Base-by-base conservation (phyloP, 2,329 filamentous ascomycete species). In the Xylaria sp. region DNA sequence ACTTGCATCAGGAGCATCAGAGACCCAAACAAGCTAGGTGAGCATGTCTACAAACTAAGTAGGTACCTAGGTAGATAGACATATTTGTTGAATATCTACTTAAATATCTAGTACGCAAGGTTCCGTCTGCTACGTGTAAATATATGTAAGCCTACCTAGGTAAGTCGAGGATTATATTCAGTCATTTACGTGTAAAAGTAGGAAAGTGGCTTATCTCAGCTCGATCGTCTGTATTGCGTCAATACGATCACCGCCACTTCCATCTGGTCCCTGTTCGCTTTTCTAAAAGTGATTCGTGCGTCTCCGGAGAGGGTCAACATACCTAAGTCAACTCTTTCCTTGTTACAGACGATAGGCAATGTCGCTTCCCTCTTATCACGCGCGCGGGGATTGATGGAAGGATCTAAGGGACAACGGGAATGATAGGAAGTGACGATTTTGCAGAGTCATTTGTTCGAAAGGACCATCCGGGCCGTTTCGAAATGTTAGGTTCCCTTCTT, bases 311-410 rank as follows among this genome's bases (percentile, higher is more conserved):
- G 48, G 5, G 48, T 14, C 30, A 11, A 17, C 24, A 27, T 27
- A 27, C 24, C 24, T 27, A 27, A 4, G 24, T 30, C 27, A 19
- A 19, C 57, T 48, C 47, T 56, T 68, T 57, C 64, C 45, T 34
- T 17, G 14, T 30, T 47, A 5, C 19, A 9, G 14, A n/a, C 32
- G 21, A 36, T 21, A 36, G 34, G 34, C 34, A 21, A 57, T 32
- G 57, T 30, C 32, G 51, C 51, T 67, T 63, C 59, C 53, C n/a
- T 53, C 45, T 8, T 39, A 62, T 36, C 8, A 36, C 19, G 24
- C 27, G 9, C 42, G 3, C 17, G 2, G 27, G 7, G 56, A 55
- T 27, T 27, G 24, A 27, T 19, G 54, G 59, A 66, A 36, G 55
- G 58, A 34, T 42, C 58, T 2, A 39, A 1, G 24, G 59, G 39